phyloP scores from a whole-genome alignment of 441 rosid genomes.

The Codiaeum variegatum region DNA sequence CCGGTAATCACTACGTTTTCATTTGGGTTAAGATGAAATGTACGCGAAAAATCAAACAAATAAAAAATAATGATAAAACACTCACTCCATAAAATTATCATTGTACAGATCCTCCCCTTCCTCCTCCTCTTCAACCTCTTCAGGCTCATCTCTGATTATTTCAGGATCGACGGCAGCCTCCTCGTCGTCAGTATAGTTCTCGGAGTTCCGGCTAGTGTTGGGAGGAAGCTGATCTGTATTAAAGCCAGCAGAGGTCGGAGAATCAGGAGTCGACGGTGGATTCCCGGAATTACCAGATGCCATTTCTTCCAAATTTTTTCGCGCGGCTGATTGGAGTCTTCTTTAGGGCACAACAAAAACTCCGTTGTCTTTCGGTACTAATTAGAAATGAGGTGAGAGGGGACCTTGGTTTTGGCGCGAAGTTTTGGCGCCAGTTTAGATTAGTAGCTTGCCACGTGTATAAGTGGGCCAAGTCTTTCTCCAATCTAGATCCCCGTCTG shows the following conservation, averaged over 20 bases:
- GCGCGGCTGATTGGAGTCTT: not conserved
- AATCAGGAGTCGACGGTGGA: slow-evolving; percentile 59
- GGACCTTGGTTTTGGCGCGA: slow-evolving; percentile 48
- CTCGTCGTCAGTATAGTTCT: slow-evolving; percentile 63
- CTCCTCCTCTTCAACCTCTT: slow-evolving; percentile 63
- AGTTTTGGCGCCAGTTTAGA: slow-evolving; percentile 43
- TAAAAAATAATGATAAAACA: not conserved
- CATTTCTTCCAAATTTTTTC: slow-evolving; percentile 28
- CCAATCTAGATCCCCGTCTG: not conserved
- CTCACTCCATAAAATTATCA: slow-evolving; percentile 66
- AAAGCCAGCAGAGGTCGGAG: slow-evolving; percentile 79
- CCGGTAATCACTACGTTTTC: slow-evolving; percentile 55
- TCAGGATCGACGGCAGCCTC: slow-evolving; percentile 88
- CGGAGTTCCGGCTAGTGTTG: slow-evolving; percentile 51
- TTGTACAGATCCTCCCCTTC: slow-evolving; percentile 89
- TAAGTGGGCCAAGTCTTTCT: not conserved
- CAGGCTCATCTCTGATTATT: slow-evolving; percentile 61
- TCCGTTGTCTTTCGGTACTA: no score
- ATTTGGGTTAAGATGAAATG: not conserved
- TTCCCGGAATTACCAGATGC: slow-evolving; percentile 46
- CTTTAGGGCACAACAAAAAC: not conserved
- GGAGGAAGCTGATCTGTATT: slow-evolving; percentile 86
- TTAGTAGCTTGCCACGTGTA: not conserved
- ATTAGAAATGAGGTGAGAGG: not conserved
- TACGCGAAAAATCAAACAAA: not conserved